Percentiles rank a stretch among this genome's conserved stretches.
phyloP scores from a whole-genome alignment of 495 filamentous ascomycete species.

The Neohortaea acidophila region DNA sequence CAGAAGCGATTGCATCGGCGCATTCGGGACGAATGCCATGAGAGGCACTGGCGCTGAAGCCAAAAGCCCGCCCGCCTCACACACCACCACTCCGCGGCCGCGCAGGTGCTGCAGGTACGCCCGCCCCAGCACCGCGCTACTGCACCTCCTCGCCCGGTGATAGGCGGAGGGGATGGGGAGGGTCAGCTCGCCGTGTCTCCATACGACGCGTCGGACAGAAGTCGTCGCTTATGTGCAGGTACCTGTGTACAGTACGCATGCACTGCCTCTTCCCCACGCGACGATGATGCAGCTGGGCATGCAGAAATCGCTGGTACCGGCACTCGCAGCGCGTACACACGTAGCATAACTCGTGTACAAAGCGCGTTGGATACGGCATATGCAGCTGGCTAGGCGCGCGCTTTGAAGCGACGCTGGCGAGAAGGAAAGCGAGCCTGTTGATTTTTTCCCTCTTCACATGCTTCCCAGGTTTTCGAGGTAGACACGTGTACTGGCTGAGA shows the following conservation, averaged over 20 bases:
- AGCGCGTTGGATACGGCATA: no score
- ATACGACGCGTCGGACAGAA: background rate
- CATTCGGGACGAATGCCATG: constrained; percentile 8
- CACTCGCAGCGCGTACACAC: no score
- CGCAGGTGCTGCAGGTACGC: constrained; percentile 2
- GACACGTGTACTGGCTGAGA: no score
- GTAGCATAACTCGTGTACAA: no score
- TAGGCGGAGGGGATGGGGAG: background rate
- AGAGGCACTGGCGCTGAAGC: constrained; percentile 5
- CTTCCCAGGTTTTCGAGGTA: no score
- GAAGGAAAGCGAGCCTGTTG: no score
- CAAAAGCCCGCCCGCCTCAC: constrained; percentile 2
- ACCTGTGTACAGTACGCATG: background rate
- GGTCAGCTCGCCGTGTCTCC: background rate
- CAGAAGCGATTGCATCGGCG: constrained; percentile 9
- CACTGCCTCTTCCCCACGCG: background rate
- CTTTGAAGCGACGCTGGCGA: no score
- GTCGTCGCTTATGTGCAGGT: no score
- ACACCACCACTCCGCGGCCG: background rate
- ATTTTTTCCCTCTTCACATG: no score
- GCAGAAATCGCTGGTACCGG: no score
- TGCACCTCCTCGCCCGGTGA: background rate
- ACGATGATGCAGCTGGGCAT: background rate
- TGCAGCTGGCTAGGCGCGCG: no score
- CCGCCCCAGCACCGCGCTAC: constrained; percentile 4